phyloP scores from a whole-genome alignment of 2,329 filamentous ascomycete species.

The Monosporascus sp. region DNA sequence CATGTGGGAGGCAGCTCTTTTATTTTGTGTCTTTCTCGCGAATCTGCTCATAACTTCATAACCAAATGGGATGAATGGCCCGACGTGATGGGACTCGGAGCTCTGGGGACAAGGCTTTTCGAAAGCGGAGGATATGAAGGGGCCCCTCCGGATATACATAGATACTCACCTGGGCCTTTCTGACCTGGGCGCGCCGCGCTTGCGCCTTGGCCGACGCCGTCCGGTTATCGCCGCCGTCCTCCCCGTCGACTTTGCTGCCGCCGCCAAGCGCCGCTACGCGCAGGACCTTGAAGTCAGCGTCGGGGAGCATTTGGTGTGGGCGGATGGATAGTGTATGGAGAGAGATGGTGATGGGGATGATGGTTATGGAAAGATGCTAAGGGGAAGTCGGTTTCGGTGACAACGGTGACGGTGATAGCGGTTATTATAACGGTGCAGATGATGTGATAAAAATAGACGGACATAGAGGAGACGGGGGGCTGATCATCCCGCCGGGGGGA shows the following conservation, averaged over 20 bases:
- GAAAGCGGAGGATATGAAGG: no score
- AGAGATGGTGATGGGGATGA: neutral
- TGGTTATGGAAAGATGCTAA: neutral
- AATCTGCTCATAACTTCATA: no score
- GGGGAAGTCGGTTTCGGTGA: neutral
- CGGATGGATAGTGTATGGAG: neutral
- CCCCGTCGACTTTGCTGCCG: constrained; percentile 2
- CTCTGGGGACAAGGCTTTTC: no score
- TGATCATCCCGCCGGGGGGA: neutral
- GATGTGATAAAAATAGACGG: neutral
- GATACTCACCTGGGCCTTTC: constrained; percentile 37
- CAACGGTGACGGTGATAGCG: neutral
- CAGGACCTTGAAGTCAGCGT: neutral
- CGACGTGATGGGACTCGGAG: no score
- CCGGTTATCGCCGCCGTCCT: neutral
- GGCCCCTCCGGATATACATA: no score
- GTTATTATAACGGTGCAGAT: neutral
- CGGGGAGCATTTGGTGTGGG: neutral
- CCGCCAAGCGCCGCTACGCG: neutral
- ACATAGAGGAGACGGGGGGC: neutral
- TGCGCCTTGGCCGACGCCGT: constrained; percentile 35
- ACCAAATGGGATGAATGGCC: no score
- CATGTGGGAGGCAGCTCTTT: no score
- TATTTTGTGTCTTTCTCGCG: no score
- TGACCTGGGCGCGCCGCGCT: constrained; percentile 45